A percentile compares a stretch with the other conserved stretches of the same genome.
Conservation (phyloP, 2,329 filamentous ascomycete genomes). For the Nannizziopsis arthrosporioides region DNA sequence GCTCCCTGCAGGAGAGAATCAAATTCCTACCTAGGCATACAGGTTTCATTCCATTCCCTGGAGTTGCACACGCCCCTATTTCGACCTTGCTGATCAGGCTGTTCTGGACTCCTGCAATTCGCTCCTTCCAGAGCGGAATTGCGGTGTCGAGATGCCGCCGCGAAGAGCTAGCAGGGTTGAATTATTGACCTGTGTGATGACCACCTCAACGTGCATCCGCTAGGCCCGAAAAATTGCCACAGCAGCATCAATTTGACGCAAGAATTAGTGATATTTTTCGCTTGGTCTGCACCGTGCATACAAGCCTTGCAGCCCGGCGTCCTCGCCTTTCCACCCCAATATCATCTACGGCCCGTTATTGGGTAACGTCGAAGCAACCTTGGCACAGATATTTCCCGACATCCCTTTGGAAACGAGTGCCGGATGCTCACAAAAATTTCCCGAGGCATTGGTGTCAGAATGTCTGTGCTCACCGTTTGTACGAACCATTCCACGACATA, state of each 20-base stretch:
- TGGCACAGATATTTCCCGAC: not conserved
- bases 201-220: no score
- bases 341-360: not conserved
- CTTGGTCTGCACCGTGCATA: not conserved
- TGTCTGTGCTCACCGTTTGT: not conserved
- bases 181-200: no score
- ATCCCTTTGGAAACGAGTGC: not conserved
- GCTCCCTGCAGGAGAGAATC: not conserved
- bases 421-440: not conserved
- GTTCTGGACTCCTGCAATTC: not conserved
- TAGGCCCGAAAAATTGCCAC: no score
- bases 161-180: no score
- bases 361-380: constrained; percentile 1
- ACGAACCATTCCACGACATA: constrained; percentile 2
- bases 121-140: not conserved
- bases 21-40: not conserved
- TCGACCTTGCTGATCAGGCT: no score
- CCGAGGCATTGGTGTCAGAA: not conserved
- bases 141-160: no score
- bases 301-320: constrained; percentile 3
- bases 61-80: not conserved
- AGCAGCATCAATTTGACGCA: no score
- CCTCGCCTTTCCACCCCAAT: not conserved
- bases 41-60: not conserved
- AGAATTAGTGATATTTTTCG: no score